Percentiles rank a stretch among this genome's conserved stretches.
Evolutionary conservation across 768 basidiomycete species (phyloP).

Genomic region (Strobilomyces echinocephalus): DNA sequence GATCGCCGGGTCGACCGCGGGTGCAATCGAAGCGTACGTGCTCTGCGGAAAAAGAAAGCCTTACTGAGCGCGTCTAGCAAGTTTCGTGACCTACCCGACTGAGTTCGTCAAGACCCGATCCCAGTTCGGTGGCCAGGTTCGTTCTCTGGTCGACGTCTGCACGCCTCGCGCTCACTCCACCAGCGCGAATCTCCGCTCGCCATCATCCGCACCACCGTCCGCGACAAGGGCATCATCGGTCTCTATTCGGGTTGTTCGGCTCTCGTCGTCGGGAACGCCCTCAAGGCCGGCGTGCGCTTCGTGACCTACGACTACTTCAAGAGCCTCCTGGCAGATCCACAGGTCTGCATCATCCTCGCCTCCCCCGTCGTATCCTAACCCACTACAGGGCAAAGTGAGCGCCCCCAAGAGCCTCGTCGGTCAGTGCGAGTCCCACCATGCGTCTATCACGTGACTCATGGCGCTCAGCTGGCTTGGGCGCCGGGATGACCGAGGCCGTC

Average conservation of each 20-base stretch:
- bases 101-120: slow-evolving; percentile 93
- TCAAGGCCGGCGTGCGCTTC: slow-evolving; percentile 95
- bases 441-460: slow-evolving; percentile 8
- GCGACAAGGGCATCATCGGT: slow-evolving; percentile 70
- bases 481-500: slow-evolving; percentile 88
- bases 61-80: slow-evolving; percentile 39
- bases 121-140: slow-evolving; percentile 80
- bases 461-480: slow-evolving; percentile 65
- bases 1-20: slow-evolving; percentile 88
- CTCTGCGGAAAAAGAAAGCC: not conserved
- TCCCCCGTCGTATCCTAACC: not conserved
- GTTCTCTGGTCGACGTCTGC: slow-evolving; percentile 1
- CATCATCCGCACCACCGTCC: slow-evolving; percentile 71
- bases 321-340: slow-evolving; percentile 67
- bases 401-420: slow-evolving; percentile 81
- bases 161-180: not conserved
- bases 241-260: slow-evolving; percentile 94
- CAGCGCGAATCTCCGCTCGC: slow-evolving; percentile 67
- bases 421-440: slow-evolving; percentile 25
- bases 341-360: slow-evolving; percentile 47
- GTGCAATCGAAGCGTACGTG: slow-evolving; percentile 86
- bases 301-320: slow-evolving; percentile 95
- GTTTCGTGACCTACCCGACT: slow-evolving; percentile 82
- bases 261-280: slow-evolving; percentile 83
- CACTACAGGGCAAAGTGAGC: slow-evolving; percentile 77